Evolutionary conservation across 441 rosid species (phyloP), one percentile per base, ranked within the genome.

Genomic region (Populus tomentosa): DNA sequence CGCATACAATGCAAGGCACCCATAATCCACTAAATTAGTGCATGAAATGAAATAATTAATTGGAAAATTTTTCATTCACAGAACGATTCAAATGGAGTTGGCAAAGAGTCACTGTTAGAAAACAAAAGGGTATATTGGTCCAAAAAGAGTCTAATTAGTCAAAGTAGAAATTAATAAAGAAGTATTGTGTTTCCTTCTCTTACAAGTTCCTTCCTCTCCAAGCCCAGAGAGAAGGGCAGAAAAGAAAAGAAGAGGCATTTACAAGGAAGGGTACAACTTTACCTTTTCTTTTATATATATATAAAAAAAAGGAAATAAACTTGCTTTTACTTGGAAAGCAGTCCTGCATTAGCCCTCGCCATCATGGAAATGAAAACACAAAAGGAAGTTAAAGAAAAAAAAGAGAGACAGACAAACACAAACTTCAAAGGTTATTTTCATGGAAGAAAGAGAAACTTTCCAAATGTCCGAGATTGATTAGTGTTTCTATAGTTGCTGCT

Each of bases 381-480:
- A 26, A 24, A 24, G 6, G 50, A 40, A 38, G 16, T 2, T 10
- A 18, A 9, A 3, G 5, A 2, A 63, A 64, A 28, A 28, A 11
- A 50, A 6, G 3, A 2, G 3, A 8, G 10, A n/a, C 24, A 59
- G 8, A n/a, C 66, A 59, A 10, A 59, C 80, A 24, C 78, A 79
- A 32, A 40, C 65, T 75, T 66, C 72, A 81, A 77, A 71, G 70
- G 59, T 33, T 18, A n/a, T 46, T 50, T 76, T 62, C 38, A 68
- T 61, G 79, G 33, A 62, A 67, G 62, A 32, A 76, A 80, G 76
- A 76, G 24, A 7, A 74, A 36, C 24, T 78, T 83, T 76, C 63
- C 21, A 13, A 75, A 78, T 24, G 67, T 6, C 2, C 36, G 36
- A 33, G 36, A 33, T 6, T 33, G 36, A 33, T 33, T 6, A 33